These are phyloP conservation scores for Guyanaporus albipodus DNA, from an alignment of 768 basidiomycete species.

Conservation along the genomic window DNA sequence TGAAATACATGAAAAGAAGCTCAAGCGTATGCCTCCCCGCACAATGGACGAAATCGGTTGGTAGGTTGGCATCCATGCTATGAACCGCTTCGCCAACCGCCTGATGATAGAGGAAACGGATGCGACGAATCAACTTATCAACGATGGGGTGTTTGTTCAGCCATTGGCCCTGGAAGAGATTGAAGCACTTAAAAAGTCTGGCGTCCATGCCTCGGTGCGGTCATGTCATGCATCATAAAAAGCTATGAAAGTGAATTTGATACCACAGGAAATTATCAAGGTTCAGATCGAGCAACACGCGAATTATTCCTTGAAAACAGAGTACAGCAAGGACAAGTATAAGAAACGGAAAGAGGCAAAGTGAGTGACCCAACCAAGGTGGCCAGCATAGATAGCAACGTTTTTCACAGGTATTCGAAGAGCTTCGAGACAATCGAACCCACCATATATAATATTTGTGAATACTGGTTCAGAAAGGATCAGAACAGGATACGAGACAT, in stretches of 20 bases:
- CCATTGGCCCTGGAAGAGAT: constrained; percentile 84
- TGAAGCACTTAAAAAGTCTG: constrained; percentile 74
- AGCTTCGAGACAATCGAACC: constrained; percentile 85
- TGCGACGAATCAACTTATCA: constrained; percentile 95
- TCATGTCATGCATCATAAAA: constrained; percentile 3
- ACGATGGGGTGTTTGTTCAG: constrained; percentile 80
- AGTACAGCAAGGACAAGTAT: constrained; percentile 99
- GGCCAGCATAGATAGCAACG: not conserved
- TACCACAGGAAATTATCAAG: constrained; percentile 85
- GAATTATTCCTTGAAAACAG: constrained; percentile 90
- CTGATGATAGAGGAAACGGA: constrained; percentile 79
- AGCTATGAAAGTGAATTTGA: constrained; percentile 9
- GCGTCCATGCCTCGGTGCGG: constrained; percentile 70
- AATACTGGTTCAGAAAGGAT: constrained; percentile 86
- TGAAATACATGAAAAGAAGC: constrained; percentile 73
- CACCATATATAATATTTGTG: constrained; percentile 80
- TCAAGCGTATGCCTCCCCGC: constrained; percentile 57
- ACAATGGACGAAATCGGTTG: constrained; percentile 78
- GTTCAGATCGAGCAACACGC: constrained; percentile 91
- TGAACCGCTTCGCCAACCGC: constrained; percentile 2
- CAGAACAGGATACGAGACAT: constrained; percentile 78
- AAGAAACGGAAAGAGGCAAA: constrained; percentile 95
- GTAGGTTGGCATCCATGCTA: constrained; percentile 7
- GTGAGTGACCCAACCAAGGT: constrained; percentile 41
- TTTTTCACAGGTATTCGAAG: constrained; percentile 68